Evolutionary conservation across 306 rosid genomes (phyloP), one percentile per base, ranked within the genome.

Genomic region (Gastrolobium villosum): DNA sequence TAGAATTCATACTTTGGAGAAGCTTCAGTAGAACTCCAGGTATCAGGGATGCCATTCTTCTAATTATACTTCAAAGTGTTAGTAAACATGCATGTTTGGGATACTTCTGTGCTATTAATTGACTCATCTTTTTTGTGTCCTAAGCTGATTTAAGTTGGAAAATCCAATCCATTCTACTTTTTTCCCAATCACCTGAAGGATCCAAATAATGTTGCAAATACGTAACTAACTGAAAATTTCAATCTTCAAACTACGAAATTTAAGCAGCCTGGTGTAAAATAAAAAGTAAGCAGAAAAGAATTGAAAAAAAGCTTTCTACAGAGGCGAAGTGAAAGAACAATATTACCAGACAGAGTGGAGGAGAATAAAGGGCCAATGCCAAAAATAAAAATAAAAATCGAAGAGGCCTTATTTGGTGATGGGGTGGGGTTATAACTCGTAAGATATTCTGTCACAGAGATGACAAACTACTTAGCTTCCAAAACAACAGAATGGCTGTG

Each of bases 11-110:
- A 68, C 87, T 87, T 72, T 90, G 92, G 39, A 95, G 97, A 79
- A 95, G 96, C 90, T 95, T 95, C 43, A 91, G 79, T 11, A 95
- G 85, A 32, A 93, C 94, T 79, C 99, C 98, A 14, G 98, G 93
- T 65, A 82, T 83, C 45, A 95, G 93, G 52, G 97, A 95, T 41
- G 96, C 97, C 99, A 95, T 95, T 70, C 63, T 74, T 73, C 70
- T 75, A 64, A 68, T 34, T 68, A 59, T 43, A 71, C 37, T 54
- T 65, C 53, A 32, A 8, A 53, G 36, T 62, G 44, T 64, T 53
- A 44, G 78, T 34, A 54, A 56, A 71, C 44, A 10, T 35, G 49
- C 79, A 10, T 45, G 11, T 7, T 44, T 5, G 39, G 14, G 10
- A 34, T 34, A 67, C 67, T 43, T 65, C 30, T 64, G 9, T 63